Evolutionary conservation across 73 alveolate genomes (phyloP), one percentile per base, ranked within the genome.

Genomic region (Symbiodinium pilosum): DNA sequence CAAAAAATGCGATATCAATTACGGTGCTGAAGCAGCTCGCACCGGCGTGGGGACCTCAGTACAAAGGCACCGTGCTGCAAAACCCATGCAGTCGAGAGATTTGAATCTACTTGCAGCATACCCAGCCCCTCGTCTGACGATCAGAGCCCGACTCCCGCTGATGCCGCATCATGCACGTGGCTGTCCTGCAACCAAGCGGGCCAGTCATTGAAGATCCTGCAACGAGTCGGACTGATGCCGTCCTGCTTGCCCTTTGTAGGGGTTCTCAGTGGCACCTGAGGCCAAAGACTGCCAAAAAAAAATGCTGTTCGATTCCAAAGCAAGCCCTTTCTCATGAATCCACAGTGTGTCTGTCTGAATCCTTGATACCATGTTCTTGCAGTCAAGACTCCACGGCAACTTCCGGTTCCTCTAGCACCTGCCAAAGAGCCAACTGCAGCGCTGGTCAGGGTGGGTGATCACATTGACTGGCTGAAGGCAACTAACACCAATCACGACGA

Each of bases 1-100:
- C 81, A 64, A 64, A 64, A 20, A 64, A 64, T 54, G 81, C 38
- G 81, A 6, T 24, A 28, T 54, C 36, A 91, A 91, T 69, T 91
- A 91, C 47, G 34, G 87, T 44, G 71, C 81, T 83, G 88, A 20
- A 30, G 88, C 88, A 68, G 97, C 84, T 28, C 97, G 77, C 89
- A 91, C 89, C 21, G 97, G 97, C 43, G 97, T 91, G 52, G 97
- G 97, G 34, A 91, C 97, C 95, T 87, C 12, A 54, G 2, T 0
- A 26, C 73, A 54, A 26, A 54, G 26, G 73, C 34, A 54, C 26
- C 73, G 73, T 24, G 34, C 81, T 38, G 30, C 38, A 34, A 64
- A 24, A 24, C 30, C 38, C 81, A 47, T 9, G 14, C 59, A 47
- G 59, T 9, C 59, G 59, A 47, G 59, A 47, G 77, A n/a, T n/a